Conservation (phyloP, 495 filamentous ascomycete genomes). For the Venustampulla echinocandica region DNA sequence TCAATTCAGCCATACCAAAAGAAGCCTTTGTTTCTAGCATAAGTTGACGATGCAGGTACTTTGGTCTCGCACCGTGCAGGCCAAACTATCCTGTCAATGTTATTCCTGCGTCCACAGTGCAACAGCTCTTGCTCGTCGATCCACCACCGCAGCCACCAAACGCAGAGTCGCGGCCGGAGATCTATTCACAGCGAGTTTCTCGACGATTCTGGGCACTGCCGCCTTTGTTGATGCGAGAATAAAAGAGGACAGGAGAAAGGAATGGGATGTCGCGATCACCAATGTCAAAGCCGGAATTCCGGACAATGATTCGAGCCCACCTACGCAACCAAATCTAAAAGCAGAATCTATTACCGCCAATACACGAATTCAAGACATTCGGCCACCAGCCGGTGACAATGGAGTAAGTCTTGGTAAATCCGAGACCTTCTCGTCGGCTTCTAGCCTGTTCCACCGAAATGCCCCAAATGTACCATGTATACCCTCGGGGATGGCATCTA, state of each 20-base stretch:
- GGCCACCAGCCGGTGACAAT: not conserved
- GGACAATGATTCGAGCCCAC: not conserved
- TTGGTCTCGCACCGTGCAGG: slow-evolving; percentile 60
- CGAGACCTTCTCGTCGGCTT: too few species aligned
- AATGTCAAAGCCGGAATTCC: slow-evolving; percentile 33
- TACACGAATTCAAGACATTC: not conserved
- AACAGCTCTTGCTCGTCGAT: slow-evolving; percentile 42
- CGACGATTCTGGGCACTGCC: slow-evolving; percentile 64
- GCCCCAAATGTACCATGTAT: too few species aligned
- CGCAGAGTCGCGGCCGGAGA: slow-evolving; percentile 47
- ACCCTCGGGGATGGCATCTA: too few species aligned
- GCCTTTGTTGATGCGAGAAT: slow-evolving; percentile 53
- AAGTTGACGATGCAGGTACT: slow-evolving; percentile 52
- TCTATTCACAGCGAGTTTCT: slow-evolving; percentile 62
- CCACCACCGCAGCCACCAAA: slow-evolving; percentile 43
- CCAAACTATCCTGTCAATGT: slow-evolving; percentile 54
- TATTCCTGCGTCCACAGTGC: slow-evolving; percentile 50
- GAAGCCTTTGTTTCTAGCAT: slow-evolving; percentile 3
- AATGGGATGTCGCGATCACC: slow-evolving; percentile 53
- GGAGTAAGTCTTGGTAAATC: not conserved
- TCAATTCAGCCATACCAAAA: not conserved
- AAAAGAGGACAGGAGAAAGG: slow-evolving; percentile 51
- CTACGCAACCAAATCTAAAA: not conserved
- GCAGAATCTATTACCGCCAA: too few species aligned
- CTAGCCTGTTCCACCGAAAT: too few species aligned